Evolutionary conservation across 371 early-diverging fungal species (phyloP), one percentile per base, ranked within the genome.

Genomic region (Mortierella sp.): DNA sequence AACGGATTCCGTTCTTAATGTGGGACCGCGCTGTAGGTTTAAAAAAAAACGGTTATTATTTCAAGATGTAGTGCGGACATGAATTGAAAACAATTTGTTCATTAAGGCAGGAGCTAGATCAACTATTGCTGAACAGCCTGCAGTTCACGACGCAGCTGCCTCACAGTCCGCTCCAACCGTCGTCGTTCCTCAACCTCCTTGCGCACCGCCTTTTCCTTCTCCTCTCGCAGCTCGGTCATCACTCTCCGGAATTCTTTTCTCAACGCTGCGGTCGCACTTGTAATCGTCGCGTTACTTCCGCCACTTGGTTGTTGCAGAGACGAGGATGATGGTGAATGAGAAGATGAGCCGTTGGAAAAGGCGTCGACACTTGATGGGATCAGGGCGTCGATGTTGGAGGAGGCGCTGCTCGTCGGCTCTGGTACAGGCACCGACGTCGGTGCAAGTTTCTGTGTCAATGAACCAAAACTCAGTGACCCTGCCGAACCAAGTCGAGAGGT

Each of bases 231-330:
- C 43, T 87, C 85, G 6, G 83, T 77, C 90, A 93, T 91, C 71
- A 92, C 82, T 21, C 89, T 82, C 48, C 93, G 75, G 80, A 93
- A 93, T 69, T 93, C 93, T 71, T 88, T 91, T 31, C 92, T 82
- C 64, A 93, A 72, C 0, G 92, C 89, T 40, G 88, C 82, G 0
- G 90, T 92, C 1, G 88, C 86, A 19, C 79, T 75, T 0, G 82
- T 74, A 11, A 86, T 75, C 21, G 72, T 53, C 5, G 71, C 55
- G 43, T 61, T 75, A 53, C 55, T 76, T 19, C 71, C 61, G 11
- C 37, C 21, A 11, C 57, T 43, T 71, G 46, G 59, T 73, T 46
- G 28, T 51, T 19, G 40, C n/a, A 31, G 54, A n/a, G 19, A 11
- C 69, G 50, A 50, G 11, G 50, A 50, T 51, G 54, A 21, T 70